A percentile compares a stretch with the other conserved stretches of the same genome.
These are phyloP conservation scores for Penicillium sp. DNA, from an alignment of 2,329 filamentous ascomycete genomes.

Conservation along the genomic window DNA sequence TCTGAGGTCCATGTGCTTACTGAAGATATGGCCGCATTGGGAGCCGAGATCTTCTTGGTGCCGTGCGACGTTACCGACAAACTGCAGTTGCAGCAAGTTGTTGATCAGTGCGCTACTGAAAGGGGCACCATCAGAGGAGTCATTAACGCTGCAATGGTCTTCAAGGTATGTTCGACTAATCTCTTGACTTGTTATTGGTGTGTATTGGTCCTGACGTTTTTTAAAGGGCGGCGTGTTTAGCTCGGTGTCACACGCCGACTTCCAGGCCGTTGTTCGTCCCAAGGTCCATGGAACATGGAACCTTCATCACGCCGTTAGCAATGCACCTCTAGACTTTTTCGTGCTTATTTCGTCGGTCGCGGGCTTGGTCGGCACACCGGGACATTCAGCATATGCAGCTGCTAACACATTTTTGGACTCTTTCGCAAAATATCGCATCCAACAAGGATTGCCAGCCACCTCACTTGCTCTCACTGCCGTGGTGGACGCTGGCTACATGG, in stretches of 20 bases:
- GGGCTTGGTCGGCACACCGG: not conserved
- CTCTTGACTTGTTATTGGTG: not conserved
- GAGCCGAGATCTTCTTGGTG: conserved; percentile 24
- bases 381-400: not conserved
- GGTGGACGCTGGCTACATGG: not conserved
- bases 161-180: not conserved
- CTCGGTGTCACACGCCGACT: not conserved
- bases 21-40: conserved; percentile 14
- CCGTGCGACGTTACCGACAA: conserved; percentile 34
- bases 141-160: not conserved
- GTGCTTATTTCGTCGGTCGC: not conserved
- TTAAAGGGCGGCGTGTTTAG: not conserved
- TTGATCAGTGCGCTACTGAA: not conserved
- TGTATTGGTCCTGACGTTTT: not conserved
- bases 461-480: not conserved
- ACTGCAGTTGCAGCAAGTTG: not conserved
- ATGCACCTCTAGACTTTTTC: not conserved
- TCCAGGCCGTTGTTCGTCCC: not conserved
- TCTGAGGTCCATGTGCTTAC: conserved; percentile 17
- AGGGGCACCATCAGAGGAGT: not conserved
- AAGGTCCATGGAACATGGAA: not conserved
- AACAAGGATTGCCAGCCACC: not conserved
- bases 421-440: not conserved
- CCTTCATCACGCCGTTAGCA: not conserved
- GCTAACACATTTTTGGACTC: not conserved